Evolutionary conservation across 441 rosid species (phyloP), one percentile per base, ranked within the genome.

Genomic region (Populus hybrid): DNA sequence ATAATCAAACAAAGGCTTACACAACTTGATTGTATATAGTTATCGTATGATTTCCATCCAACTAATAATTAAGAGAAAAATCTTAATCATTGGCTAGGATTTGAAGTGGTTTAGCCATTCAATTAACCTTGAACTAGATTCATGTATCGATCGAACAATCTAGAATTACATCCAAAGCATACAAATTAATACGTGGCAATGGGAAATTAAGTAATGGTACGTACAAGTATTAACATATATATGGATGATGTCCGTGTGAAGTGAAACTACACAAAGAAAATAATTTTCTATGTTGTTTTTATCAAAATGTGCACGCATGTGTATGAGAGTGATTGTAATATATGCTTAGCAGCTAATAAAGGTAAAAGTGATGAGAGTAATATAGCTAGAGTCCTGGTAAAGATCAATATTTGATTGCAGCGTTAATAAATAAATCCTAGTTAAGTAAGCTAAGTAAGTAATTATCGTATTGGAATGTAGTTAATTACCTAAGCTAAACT

Each of bases 241-340:
- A 35, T 53, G 24, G 40, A 75, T 59, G 28, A 21, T 57, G 70
- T 82, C 68, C 81, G 53, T 67, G 84, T 71, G 72, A 70, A 78
- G 74, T 42, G 70, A 74, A 67, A 20, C 20, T 61, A n/a, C n/a
- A 69, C 21, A 21, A 20, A 57, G 76, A 53, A 64, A 32, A 36
- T 53, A 61, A 34, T 10, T 50, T 71, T 28, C 38, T 2, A 16
- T 28, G 24, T 12, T 12, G 10, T 77, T 74, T 40, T 75, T 73
- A 46, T 32, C 38, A 66, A 79, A 34, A 76, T 59, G 76, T 69
- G 72, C 84, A 81, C 86, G 84, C 82, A 67, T 76, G 0, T 53
- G 34, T 10, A 30, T 36, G 71, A 68, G 23, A 65, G 2, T 30
- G 69, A 75, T 46, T 40, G 40, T 24, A 9, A 66, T 34, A 70